Conservation (phyloP, 129 eudicot genomes). For the sunflower (Helianthus annuus) region HanXRQr2.0-SUNRISE NC_035446.2:69505319-69505818, state of each 20-base stretch:
- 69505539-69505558: slow-evolving; percentile 5
- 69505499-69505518: neutral
- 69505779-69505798: too few species aligned
- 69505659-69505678: slow-evolving; percentile 11
- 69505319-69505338: neutral
- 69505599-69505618: slow-evolving; percentile 22
- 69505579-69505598: slow-evolving; percentile 10
- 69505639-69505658: slow-evolving; percentile 4
- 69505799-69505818: too few species aligned
- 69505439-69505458: slow-evolving; percentile 1
- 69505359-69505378: neutral
- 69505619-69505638: slow-evolving; percentile 9
- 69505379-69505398: neutral
- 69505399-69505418: neutral
- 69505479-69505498: neutral
- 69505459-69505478: neutral
- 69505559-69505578: slow-evolving; percentile 3
- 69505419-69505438: neutral
- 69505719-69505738: too few species aligned
- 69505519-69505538: neutral
- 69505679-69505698: neutral
- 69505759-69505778: too few species aligned
- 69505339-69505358: slow-evolving; percentile 7
- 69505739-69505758: too few species aligned
- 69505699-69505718: too few species aligned